Evolutionary conservation across 345 rosid genomes (phyloP).

Genomic region (Citrus cavaleriei): DNA sequence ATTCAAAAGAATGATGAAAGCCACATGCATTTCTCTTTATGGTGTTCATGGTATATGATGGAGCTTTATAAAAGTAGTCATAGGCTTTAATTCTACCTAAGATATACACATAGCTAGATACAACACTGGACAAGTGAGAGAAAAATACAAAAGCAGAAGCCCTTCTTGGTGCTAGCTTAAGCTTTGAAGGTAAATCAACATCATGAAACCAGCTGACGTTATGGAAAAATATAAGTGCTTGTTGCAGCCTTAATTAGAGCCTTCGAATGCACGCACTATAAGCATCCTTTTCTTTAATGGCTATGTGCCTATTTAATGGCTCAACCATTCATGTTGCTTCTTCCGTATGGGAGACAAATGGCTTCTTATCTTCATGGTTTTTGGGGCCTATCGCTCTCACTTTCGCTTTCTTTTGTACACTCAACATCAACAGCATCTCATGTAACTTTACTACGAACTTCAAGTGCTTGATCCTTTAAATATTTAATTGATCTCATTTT

Average conservation of each 20-base stretch:
- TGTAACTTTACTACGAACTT: conserved; percentile 13
- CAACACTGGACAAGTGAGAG: not conserved
- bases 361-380: conserved; percentile 21
- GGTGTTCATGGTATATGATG: conserved; percentile 33
- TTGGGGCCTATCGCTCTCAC: conserved; percentile 33
- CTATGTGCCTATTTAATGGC: conserved; percentile 29
- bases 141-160: not conserved
- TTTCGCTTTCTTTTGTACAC: conserved; percentile 23
- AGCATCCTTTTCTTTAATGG: not conserved
- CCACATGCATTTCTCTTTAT: conserved; percentile 30
- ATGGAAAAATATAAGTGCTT: not conserved
- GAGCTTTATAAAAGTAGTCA: conserved; percentile 19
- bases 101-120: not conserved
- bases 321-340: conserved; percentile 16
- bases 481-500: not conserved
- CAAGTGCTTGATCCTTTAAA: not conserved
- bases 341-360: conserved; percentile 29
- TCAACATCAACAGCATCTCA: conserved; percentile 25
- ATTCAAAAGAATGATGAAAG: conserved; percentile 29
- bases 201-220: conserved; percentile 21
- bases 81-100: conserved; percentile 23
- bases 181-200: conserved; percentile 41
- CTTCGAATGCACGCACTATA: conserved; percentile 34
- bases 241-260: conserved; percentile 29
- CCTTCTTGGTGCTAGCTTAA: not conserved